Evolutionary conservation across 805 yeast genomes (phyloP).

Genomic region (Candida wancherniae): DNA sequence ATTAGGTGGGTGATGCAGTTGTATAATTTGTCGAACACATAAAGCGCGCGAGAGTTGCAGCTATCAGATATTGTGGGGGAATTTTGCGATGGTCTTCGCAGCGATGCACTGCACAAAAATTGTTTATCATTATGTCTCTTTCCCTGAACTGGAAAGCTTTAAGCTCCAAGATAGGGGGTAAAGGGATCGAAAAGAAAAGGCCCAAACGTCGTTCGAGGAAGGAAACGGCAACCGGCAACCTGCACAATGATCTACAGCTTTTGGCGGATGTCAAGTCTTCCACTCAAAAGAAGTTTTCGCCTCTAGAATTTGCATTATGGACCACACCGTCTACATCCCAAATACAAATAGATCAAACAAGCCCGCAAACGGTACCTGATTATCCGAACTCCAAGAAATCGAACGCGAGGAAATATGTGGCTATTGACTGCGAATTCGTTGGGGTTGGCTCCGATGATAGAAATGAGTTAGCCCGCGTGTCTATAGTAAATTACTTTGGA

Average conservation of each 20-base stretch:
- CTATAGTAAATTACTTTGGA: slow-evolving; percentile 81
- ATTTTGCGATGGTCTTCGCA: not conserved
- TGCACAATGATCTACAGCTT: too few relatives aligned
- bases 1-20: slow-evolving; percentile 54
- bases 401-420: slow-evolving; percentile 65
- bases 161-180: slow-evolving; percentile 11
- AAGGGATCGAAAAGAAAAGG: too few relatives aligned
- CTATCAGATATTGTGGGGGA: not conserved
- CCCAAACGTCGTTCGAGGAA: too few relatives aligned
- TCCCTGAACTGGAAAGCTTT: slow-evolving; percentile 23
- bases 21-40: slow-evolving; percentile 35
- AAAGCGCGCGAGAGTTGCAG: not conserved
- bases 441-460: slow-evolving; percentile 70
- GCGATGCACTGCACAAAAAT: slow-evolving; percentile 4
- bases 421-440: slow-evolving; percentile 93
- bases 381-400: slow-evolving; percentile 25
- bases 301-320: slow-evolving; percentile 13
- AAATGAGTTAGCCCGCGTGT: slow-evolving; percentile 79
- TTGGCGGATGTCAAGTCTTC: too few relatives aligned
- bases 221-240: too few relatives aligned
- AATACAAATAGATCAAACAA: not conserved
- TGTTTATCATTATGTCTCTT: slow-evolving; percentile 6
- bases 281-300: not conserved
- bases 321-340: slow-evolving; percentile 2
- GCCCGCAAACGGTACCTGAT: not conserved